Conservation (phyloP, 2,329 filamentous ascomycete species). For the Alternaria sp. region DNA sequence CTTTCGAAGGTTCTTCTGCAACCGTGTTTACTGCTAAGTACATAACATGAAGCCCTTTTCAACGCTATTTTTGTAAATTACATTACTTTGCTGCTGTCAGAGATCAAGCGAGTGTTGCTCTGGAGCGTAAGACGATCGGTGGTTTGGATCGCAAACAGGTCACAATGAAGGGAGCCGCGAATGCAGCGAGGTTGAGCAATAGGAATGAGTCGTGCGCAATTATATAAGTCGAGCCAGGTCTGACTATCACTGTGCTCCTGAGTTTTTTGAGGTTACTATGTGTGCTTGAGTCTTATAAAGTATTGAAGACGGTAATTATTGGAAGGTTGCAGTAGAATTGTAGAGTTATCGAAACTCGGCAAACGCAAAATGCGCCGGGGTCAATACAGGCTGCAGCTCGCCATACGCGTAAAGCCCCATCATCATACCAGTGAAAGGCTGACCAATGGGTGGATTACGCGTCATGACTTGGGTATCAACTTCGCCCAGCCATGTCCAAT, state of each 20-base stretch:
- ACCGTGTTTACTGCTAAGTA: no score
- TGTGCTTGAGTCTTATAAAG: no score
- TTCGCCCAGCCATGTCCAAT: constrained; percentile 24
- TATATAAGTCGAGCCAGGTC: no score
- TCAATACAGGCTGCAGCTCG: constrained; percentile 52
- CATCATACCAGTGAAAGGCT: constrained; percentile 58
- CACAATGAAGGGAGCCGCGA: neutral
- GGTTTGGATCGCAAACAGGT: constrained; percentile 10
- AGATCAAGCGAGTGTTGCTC: neutral
- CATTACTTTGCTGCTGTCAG: no score
- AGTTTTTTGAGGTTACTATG: no score
- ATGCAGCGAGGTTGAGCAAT: constrained; percentile 7
- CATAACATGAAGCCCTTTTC: no score
- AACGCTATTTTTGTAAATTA: no score
- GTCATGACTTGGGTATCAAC: constrained; percentile 49
- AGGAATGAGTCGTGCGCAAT: neutral
- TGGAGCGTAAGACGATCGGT: constrained; percentile 9
- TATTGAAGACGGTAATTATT: no score
- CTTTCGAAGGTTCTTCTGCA: no score
- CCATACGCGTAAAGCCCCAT: constrained; percentile 58
- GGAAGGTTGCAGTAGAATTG: neutral
- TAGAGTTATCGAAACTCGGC: constrained; percentile 19
- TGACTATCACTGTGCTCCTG: no score
- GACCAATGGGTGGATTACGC: constrained; percentile 50
- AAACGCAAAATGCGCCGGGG: constrained; percentile 54